Evolutionary conservation across 140 eudicot genomes (phyloP).

Genomic region (Senecio squalidus): DNA sequence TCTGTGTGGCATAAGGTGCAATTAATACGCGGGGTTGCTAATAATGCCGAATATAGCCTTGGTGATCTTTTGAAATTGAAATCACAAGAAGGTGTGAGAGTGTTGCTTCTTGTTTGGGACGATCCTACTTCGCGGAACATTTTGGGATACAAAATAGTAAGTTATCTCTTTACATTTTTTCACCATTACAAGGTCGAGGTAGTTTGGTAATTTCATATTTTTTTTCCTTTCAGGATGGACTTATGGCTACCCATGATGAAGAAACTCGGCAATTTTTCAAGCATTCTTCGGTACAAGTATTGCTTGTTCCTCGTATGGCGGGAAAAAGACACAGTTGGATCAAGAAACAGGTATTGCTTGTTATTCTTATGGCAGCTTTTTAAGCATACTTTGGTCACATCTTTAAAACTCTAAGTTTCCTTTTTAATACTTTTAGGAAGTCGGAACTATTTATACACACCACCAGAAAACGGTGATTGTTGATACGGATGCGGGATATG

Average conservation of each 20-base stretch:
- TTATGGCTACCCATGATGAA: conserved; percentile 98
- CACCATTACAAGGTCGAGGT: background rate
- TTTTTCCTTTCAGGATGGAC: conserved; percentile 63
- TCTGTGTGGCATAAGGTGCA: conserved; percentile 95
- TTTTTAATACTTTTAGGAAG: conserved; percentile 26
- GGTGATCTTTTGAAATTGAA: conserved; percentile 92
- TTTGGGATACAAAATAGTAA: conserved; percentile 85
- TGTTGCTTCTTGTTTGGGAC: conserved; percentile 93
- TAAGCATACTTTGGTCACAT: too few relatives aligned
- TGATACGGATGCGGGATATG: conserved; percentile 89
- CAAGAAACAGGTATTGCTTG: conserved; percentile 74
- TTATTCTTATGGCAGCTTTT: too few relatives aligned
- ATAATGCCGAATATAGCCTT: conserved; percentile 39
- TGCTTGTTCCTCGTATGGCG: conserved; percentile 87
- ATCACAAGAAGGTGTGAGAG: conserved; percentile 98
- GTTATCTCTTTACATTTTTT: conserved; percentile 1
- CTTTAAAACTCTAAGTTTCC: background rate
- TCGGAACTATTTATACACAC: conserved; percentile 63
- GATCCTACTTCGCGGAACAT: conserved; percentile 93
- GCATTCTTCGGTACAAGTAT: conserved; percentile 88
- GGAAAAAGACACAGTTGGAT: conserved; percentile 91
- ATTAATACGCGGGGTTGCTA: conserved; percentile 54
- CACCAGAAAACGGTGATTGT: conserved; percentile 95
- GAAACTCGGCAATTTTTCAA: conserved; percentile 88
- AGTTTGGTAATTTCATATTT: conserved; percentile 1